Conservation (phyloP, 75 land plant genomes). For the Cupressus sempervirens region DNA sequence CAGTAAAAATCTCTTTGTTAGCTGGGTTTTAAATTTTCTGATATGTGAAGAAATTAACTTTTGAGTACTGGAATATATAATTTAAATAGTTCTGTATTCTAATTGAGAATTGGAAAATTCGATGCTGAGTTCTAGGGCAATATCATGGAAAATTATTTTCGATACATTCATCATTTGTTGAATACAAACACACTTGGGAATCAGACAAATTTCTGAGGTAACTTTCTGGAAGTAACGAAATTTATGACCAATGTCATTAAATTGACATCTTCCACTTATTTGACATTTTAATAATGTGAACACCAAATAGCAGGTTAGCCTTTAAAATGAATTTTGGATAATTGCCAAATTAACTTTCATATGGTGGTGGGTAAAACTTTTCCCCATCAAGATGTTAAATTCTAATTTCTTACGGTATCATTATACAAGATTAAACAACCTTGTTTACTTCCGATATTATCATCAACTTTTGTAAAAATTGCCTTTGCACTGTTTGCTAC, state of each 20-base stretch:
- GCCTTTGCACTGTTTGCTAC: neutral
- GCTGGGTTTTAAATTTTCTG: neutral
- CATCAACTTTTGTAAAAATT: neutral
- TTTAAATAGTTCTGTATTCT: neutral
- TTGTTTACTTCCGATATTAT: neutral
- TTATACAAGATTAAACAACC: neutral
- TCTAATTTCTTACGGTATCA: neutral
- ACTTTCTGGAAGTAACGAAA: neutral
- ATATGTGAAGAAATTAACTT: neutral
- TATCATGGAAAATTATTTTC: neutral
- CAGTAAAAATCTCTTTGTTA: neutral
- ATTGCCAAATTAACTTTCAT: neutral
- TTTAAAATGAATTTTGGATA: neutral
- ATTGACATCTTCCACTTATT: neutral
- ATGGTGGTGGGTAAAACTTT: neutral
- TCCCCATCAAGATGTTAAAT: neutral
- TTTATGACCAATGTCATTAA: neutral
- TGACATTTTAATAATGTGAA: neutral
- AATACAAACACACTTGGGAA: neutral
- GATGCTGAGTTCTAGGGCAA: neutral
- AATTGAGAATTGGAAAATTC: neutral
- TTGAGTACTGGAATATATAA: neutral
- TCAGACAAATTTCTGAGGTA: neutral
- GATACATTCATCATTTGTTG: neutral
- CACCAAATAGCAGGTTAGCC: neutral